Evolutionary conservation across 2,329 filamentous ascomycete genomes (phyloP).

Genomic region (Kalmusia sp.): DNA sequence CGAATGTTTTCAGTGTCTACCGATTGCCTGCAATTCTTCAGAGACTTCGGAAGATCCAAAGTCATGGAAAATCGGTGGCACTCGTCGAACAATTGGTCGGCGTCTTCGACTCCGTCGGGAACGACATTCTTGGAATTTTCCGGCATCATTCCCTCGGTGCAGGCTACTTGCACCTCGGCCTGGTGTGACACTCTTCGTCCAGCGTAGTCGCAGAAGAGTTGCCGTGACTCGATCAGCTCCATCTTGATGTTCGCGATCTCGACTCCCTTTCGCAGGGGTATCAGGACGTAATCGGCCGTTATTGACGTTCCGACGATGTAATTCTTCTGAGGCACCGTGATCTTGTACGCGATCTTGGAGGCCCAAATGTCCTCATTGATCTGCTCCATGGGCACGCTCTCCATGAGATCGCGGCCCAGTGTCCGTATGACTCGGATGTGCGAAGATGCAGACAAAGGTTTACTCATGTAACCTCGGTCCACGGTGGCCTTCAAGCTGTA

Average conservation of each 20-base stretch:
- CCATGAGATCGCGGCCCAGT: slow-evolving; percentile 73
- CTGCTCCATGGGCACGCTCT: slow-evolving; percentile 57
- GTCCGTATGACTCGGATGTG: slow-evolving; percentile 59
- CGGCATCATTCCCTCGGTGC: slow-evolving; percentile 45
- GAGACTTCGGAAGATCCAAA: slow-evolving; percentile 76
- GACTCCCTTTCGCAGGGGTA: slow-evolving; percentile 87
- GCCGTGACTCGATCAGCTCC: slow-evolving; percentile 72
- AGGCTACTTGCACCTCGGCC: slow-evolving; percentile 40
- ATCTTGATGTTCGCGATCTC: slow-evolving; percentile 83
- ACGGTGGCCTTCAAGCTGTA: slow-evolving; percentile 93
- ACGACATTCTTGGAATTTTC: slow-evolving; percentile 36
- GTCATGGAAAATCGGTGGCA: slow-evolving; percentile 66
- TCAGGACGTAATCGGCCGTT: slow-evolving; percentile 83
- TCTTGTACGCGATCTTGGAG: slow-evolving; percentile 96
- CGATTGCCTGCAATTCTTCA: slow-evolving; percentile 87
- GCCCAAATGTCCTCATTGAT: slow-evolving; percentile 96
- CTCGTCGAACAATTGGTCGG: slow-evolving; percentile 57
- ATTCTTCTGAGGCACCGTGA: slow-evolving; percentile 91
- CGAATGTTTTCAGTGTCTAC: slow-evolving; percentile 89
- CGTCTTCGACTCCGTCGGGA: slow-evolving; percentile 36
- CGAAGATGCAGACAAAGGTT: slow-evolving; percentile 83
- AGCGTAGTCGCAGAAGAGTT: slow-evolving; percentile 53
- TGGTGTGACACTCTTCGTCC: slow-evolving; percentile 41
- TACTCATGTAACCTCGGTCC: slow-evolving; percentile 83
- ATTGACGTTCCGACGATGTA: slow-evolving; percentile 91